These are phyloP conservation scores for Hypoxylon sp. DNA, from an alignment of 2,329 filamentous ascomycete genomes.

Conservation along the genomic window DNA sequence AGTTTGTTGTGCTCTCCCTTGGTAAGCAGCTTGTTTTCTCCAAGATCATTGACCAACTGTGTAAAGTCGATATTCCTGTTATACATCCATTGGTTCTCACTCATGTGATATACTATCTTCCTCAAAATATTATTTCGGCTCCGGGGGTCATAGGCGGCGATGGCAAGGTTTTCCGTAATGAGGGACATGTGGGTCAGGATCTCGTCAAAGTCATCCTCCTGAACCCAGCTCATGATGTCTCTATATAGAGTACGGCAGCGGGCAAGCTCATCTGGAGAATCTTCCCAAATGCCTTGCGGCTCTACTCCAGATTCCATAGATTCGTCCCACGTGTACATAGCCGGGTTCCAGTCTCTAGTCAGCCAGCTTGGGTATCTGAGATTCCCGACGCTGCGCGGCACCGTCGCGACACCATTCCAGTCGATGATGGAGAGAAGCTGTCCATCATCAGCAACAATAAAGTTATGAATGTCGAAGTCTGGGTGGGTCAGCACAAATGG, in stretches of 20 bases:
- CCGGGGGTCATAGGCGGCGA: slow-evolving; percentile 15
- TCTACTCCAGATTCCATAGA: slow-evolving; percentile 27
- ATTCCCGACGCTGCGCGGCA: slow-evolving; percentile 46
- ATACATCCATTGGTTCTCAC: slow-evolving; percentile 7
- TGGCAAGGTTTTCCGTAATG: slow-evolving; percentile 19
- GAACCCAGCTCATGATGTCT: background rate
- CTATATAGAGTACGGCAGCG: slow-evolving; percentile 18
- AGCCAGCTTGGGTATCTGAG: slow-evolving; percentile 32
- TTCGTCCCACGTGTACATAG: slow-evolving; percentile 20
- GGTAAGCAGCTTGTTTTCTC: no score
- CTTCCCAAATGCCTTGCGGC: slow-evolving; percentile 27
- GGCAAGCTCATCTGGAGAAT: slow-evolving; percentile 19
- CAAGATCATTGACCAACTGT: background rate
- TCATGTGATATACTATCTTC: slow-evolving; percentile 1
- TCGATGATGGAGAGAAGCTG: slow-evolving; percentile 47
- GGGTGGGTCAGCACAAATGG: slow-evolving; percentile 48
- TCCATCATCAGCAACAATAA: slow-evolving; percentile 48
- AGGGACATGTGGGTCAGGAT: slow-evolving; percentile 21
- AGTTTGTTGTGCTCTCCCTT: no score
- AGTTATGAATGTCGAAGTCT: slow-evolving; percentile 49
- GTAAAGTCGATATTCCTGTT: slow-evolving; percentile 5
- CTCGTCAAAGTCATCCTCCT: background rate
- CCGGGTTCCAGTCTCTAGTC: slow-evolving; percentile 26
- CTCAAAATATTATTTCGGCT: slow-evolving; percentile 15
- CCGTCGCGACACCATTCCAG: slow-evolving; percentile 46